Conservation (phyloP, 2,329 filamentous ascomycete genomes). For the Beauveria sp. region DNA sequence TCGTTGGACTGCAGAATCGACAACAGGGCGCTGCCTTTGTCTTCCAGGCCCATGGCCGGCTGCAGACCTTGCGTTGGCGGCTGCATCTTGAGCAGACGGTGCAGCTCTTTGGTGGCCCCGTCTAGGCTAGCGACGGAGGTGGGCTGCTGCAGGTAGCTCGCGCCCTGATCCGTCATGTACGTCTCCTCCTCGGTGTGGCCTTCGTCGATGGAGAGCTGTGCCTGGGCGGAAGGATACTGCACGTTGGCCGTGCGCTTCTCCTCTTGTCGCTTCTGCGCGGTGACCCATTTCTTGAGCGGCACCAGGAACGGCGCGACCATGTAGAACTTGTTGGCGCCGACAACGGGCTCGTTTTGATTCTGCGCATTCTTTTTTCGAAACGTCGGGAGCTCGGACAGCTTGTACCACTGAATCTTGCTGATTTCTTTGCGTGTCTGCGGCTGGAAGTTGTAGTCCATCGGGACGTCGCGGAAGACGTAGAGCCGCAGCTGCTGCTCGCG, state of each 20-base stretch:
- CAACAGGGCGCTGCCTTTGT: constrained; percentile 45
- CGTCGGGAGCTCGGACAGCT: constrained; percentile 77
- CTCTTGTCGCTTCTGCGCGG: constrained; percentile 72
- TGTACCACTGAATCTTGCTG: constrained; percentile 94
- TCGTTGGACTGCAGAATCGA: constrained; percentile 41
- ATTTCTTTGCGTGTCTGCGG: constrained; percentile 94
- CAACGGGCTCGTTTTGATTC: constrained; percentile 47
- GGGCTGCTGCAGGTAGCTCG: constrained; percentile 21
- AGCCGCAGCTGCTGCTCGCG: constrained; percentile 87
- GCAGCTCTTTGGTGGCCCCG: constrained; percentile 44
- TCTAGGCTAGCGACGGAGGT: constrained; percentile 38
- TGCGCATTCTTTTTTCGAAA: constrained; percentile 62
- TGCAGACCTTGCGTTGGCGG: constrained; percentile 44
- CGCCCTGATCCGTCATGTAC: constrained; percentile 25
- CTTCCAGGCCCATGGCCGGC: constrained; percentile 19
- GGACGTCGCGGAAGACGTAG: constrained; percentile 85
- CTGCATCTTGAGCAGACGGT: constrained; percentile 48
- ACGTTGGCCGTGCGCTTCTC: constrained; percentile 36
- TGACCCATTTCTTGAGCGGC: constrained; percentile 82
- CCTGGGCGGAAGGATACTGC: constrained; percentile 34
- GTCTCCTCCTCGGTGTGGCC: constrained; percentile 55
- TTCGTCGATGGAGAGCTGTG: constrained; percentile 42
- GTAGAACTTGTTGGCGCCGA: constrained; percentile 84
- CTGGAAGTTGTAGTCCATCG: constrained; percentile 80
- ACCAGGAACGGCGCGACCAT: constrained; percentile 94